A percentile compares a stretch with the other conserved stretches of the same genome.
Conservation (phyloP, 768 basidiomycete species). For the Baorangia bicolor region DNA sequence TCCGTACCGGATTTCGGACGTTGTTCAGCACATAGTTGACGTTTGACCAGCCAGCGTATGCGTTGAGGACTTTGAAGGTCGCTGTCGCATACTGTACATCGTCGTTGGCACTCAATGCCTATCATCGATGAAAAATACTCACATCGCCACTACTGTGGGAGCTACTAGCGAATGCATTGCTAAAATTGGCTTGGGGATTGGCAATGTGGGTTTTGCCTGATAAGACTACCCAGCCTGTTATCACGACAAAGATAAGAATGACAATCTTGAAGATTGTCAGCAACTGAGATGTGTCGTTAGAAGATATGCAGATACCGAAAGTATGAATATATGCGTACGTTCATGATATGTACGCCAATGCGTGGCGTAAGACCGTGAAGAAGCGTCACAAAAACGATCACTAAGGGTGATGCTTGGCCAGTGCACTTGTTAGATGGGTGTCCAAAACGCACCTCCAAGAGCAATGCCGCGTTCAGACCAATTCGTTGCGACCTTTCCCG, state of each 20-base stretch:
- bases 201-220: constrained; percentile 54
- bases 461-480: constrained; percentile 65
- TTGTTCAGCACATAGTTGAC: constrained; percentile 48
- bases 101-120: neutral
- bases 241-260: constrained; percentile 53
- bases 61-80: constrained; percentile 54
- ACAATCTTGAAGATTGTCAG: constrained; percentile 54
- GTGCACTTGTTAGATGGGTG: neutral
- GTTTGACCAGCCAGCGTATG: constrained; percentile 53
- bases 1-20: constrained; percentile 56
- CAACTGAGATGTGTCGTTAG: constrained; percentile 30
- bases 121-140: neutral
- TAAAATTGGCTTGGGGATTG: constrained; percentile 59
- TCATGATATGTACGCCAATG: constrained; percentile 53
- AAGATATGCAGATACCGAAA: too few species aligned
- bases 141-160: constrained; percentile 51
- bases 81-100: constrained; percentile 54
- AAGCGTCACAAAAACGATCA: constrained; percentile 48
- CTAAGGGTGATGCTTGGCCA: constrained; percentile 25
- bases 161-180: constrained; percentile 55
- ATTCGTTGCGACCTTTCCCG: constrained; percentile 37
- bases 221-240: constrained; percentile 62
- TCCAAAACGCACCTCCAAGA: constrained; percentile 43
- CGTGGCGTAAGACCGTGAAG: constrained; percentile 53
- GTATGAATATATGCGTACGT: constrained; percentile 36